These are phyloP conservation scores for Pestalotiopsis sp. DNA, from an alignment of 2,329 filamentous ascomycete species.

Conservation along the genomic window DNA sequence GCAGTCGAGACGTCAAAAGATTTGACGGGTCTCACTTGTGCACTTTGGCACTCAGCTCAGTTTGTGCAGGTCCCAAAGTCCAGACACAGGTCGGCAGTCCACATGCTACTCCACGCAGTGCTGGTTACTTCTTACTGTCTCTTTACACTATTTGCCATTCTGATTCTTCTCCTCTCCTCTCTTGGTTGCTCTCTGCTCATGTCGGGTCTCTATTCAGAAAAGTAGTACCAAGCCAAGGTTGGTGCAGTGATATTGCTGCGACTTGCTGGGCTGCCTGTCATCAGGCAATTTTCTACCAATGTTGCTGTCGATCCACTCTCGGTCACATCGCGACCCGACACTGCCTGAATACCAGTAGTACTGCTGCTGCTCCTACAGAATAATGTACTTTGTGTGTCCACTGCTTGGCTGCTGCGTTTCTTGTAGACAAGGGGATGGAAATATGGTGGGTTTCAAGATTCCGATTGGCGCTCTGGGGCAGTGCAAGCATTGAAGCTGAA, in stretches of 20 bases:
- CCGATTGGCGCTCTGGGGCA: slow-evolving; percentile 12
- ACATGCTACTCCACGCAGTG: not conserved
- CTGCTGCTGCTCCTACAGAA: not conserved
- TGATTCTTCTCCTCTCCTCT: not conserved
- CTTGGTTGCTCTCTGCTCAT: not conserved
- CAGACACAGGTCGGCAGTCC: not conserved
- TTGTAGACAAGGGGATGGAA: not conserved
- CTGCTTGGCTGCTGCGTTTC: not conserved
- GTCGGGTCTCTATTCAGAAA: too few species aligned
- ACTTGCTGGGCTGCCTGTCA: not conserved
- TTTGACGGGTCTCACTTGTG: slow-evolving; percentile 5
- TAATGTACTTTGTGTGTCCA: not conserved
- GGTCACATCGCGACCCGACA: too few species aligned
- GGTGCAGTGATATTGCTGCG: not conserved
- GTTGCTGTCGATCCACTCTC: too few species aligned
- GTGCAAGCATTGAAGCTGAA: slow-evolving; percentile 7
- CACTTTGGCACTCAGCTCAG: not conserved
- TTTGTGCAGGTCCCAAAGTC: not conserved
- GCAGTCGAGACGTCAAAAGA: slow-evolving; percentile 13
- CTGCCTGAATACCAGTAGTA: too few species aligned
- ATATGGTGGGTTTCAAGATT: slow-evolving; percentile 8
- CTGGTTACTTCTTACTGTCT: not conserved
- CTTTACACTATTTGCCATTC: not conserved
- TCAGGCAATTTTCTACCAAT: not conserved
- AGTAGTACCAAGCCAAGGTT: too few species aligned